Base-by-base conservation (phyloP, 2,329 filamentous ascomycete genomes). In the Rutstroemia sydowiana region DNA sequence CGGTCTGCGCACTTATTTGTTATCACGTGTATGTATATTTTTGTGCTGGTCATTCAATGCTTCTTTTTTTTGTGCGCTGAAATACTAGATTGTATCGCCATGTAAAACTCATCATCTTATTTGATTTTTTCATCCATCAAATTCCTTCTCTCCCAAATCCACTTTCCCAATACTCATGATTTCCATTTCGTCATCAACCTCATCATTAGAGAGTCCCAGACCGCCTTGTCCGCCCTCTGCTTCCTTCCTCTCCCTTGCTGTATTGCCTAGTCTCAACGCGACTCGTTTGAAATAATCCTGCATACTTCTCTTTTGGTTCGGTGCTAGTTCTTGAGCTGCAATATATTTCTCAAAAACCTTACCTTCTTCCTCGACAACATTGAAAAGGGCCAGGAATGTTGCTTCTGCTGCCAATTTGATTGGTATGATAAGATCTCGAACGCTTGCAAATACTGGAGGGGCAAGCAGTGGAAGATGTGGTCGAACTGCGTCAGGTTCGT, bases 261-360 rank as follows among this genome's bases (percentile, higher is more conserved):
- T 93, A 16, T 75, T 79, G n/a, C 87, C 92, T 18, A 97, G 72
- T 61, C 91, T 81, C 63, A 92, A 69, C 1, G 89, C 89, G 58
- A 98, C 88, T 39, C 93, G 78, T 76, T 95, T 95, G 73, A 97
- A 97, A 72, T 98, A 98, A 68, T 98, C 93, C 54, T 84, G 79
- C 86, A 98, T 96, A 68, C 85, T 90, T 61, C 92, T 79, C 77
- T 95, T 93, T 16, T 82, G 82, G 37, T 81, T 85, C 0, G 87
- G 71, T 8, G 83, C 76, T 54, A 96, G 70, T 3, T 81, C 81
- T 1, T 84, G 75, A 0, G 83, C 82, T 9, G 79, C 75, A 73
- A 96, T 84, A 70, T 90, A 97, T 71, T 91, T 91, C 62, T 96
- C 91, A 67, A 96, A 97, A 18, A 96, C 82, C 57, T 81, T 84